Evolutionary conservation across 2,329 filamentous ascomycete genomes (phyloP), one percentile per base, ranked within the genome.

Genomic region (Colletotrichum higginsianum): DNA sequence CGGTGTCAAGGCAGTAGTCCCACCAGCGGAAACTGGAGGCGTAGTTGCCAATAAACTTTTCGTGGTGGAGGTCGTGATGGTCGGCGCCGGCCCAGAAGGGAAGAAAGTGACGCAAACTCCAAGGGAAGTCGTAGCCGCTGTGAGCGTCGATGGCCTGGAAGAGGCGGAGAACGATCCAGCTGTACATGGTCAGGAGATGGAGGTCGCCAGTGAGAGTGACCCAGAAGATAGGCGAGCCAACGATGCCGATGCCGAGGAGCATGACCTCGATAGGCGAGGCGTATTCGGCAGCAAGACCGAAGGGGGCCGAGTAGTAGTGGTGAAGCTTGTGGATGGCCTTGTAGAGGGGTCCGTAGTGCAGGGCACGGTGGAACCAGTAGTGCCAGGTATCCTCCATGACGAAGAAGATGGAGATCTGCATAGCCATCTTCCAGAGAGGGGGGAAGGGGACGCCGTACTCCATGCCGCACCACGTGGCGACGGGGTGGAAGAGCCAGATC

Each of bases 11-110:
- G 77, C 92, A 82, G 82, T 93, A 97, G 86, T 99, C 96, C 96
- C 96, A 99, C 96, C 96, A 99, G 83, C 96, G 90, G 91, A 99
- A 99, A 87, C 94, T 97, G 80, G 95, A 98, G 62, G 96, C 88
- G 82, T 98, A 99, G 87, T 99, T 99, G 78, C 96, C 96, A 75
- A 99, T 95, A 85, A 99, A 99, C 81, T 95, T 94, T 87, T 99
- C 96, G 85, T 99, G 96, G 85, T 99, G 96, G 55, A 95, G 87
- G 80, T 99, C 96, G 86, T 99, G 96, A 85, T 98, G 96, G 78
- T 97, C 92, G 66, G 96, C 96, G 74, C 96, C 96, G 66, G 96
- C 96, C 96, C 96, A 99, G 90, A 99, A 95, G 46, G 96, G 96
- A 62, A 99, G 86, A 87, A 98, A 93, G 84, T 98, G 94, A 83